Base-by-base conservation (phyloP, 306 rosid genomes). In the Prosopis cineraria region DNA sequence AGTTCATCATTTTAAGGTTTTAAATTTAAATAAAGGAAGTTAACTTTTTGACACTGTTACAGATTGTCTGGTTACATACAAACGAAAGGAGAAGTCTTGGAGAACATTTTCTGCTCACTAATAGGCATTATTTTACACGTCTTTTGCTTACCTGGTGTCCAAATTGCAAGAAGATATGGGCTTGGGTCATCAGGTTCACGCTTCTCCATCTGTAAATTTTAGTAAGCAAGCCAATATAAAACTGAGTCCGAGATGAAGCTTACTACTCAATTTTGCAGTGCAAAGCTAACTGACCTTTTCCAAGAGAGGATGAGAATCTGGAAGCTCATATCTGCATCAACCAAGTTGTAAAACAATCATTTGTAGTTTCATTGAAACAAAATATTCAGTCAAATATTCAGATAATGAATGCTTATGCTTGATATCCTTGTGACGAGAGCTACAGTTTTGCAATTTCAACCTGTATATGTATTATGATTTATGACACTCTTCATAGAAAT, bases 121-220 rank as follows among this genome's bases (percentile, higher is more conserved):
- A 22, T 77, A 77, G 68, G 56, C 47, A 50, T 78, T 70, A 24
- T 29, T 79, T 77, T 19, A 74, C 58, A n/a, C 40, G 41, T 58
- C 50, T 34, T 72, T 48, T 78, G 75, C 85, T 73, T 84, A 95
- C 98, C 97, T 84, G 98, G 98, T 69, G 92, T 86, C 97, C 98
- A 95, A 88, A 92, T 90, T 56, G 98, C 97, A 82, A 95, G 97
- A 84, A 92, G 97, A 71, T 95, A 95, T 24, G 97, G 98, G 78
- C 97, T 92, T 47, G 98, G 98, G 77, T 95, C 98, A 79, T 95
- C 97, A 29, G 92, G 95, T 81, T 95, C 92, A 41, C 96, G 86
- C 79, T 68, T 82, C 77, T 92, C 92, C 93, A 90, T 89, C 98
- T 94, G 91, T 70, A 83, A 79, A 81, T 68, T 82, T 68, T 55